These are phyloP conservation scores for Ophiocordyceps robertsii DNA, from an alignment of 2,329 filamentous ascomycete species.

Conservation along the genomic window DNA sequence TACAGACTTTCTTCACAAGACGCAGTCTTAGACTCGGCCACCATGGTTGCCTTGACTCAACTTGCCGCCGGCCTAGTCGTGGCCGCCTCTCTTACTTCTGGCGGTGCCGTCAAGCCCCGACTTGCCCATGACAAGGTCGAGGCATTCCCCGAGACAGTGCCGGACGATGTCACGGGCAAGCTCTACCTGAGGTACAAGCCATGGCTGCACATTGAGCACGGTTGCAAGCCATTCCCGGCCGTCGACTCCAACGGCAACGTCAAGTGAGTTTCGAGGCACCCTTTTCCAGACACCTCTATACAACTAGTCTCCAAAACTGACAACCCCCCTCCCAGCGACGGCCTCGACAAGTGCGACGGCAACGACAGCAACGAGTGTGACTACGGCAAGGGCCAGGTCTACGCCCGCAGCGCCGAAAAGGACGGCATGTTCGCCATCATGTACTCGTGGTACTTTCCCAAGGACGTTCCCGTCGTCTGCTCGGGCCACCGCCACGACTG, in stretches of 20 bases:
- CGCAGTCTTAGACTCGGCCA: no score
- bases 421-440: constrained; percentile 21
- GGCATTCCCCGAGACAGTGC: constrained; percentile 12
- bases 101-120: neutral
- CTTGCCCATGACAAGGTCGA: constrained; percentile 9
- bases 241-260: no score
- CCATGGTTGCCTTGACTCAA: no score
- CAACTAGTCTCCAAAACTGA: no score
- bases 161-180: constrained; percentile 6
- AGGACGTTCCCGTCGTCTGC: constrained; percentile 23
- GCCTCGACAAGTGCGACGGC: no score
- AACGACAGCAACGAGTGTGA: no score
- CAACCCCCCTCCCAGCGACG: no score
- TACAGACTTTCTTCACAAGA: no score
- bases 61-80: no score
- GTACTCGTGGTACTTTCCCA: constrained; percentile 33
- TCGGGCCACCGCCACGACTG: constrained; percentile 4
- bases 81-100: no score
- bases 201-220: constrained; percentile 16
- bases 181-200: constrained; percentile 13
- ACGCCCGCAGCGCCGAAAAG: constrained; percentile 17
- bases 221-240: constrained; percentile 3
- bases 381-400: constrained; percentile 16
- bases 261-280: no score
- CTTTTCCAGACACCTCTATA: no score